A percentile compares a stretch with the other conserved stretches of the same genome.
phyloP scores from a whole-genome alignment of 768 basidiomycete species.

The Guyanaporus albipodus region DNA sequence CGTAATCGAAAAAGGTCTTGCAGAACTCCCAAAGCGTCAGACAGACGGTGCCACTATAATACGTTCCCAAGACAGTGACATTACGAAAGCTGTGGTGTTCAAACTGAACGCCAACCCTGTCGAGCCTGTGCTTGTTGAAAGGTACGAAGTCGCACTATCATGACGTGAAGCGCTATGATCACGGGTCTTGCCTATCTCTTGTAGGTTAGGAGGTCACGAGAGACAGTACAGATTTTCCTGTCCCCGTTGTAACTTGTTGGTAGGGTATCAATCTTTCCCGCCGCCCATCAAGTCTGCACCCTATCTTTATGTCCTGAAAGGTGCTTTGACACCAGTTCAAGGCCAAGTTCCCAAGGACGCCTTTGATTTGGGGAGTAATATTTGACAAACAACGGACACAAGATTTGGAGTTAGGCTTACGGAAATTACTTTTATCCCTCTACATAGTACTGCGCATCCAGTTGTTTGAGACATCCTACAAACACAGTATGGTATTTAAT shows the following conservation, averaged over 20 bases:
- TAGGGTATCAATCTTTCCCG: conserved; percentile 72
- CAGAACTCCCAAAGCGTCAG: conserved; percentile 62
- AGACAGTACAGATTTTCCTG: conserved; percentile 65
- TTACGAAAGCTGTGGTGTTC: conserved; percentile 65
- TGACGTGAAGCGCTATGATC: conserved; percentile 18
- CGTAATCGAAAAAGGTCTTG: conserved; percentile 73
- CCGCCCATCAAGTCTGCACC: conserved; percentile 74
- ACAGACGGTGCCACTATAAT: conserved; percentile 81
- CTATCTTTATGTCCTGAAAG: conserved; percentile 75
- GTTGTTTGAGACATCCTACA: too few species aligned
- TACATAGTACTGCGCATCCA: too few species aligned
- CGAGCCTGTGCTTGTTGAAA: conserved; percentile 72
- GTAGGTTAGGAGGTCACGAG: conserved; percentile 66
- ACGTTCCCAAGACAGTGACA: conserved; percentile 61
- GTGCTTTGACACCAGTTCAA: conserved; percentile 84
- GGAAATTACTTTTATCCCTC: background rate
- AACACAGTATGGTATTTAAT: too few species aligned
- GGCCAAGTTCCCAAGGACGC: conserved; percentile 84
- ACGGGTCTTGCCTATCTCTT: conserved; percentile 4
- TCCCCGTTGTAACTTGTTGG: conserved; percentile 45
- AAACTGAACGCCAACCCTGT: conserved; percentile 75
- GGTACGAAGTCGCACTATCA: conserved; percentile 43
- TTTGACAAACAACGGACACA: conserved; percentile 2
- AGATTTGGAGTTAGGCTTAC: background rate
- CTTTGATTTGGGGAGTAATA: conserved; percentile 51